phyloP scores from a whole-genome alignment of 2,329 filamentous ascomycete genomes.

The Rhexocercosporidium sp. region DNA sequence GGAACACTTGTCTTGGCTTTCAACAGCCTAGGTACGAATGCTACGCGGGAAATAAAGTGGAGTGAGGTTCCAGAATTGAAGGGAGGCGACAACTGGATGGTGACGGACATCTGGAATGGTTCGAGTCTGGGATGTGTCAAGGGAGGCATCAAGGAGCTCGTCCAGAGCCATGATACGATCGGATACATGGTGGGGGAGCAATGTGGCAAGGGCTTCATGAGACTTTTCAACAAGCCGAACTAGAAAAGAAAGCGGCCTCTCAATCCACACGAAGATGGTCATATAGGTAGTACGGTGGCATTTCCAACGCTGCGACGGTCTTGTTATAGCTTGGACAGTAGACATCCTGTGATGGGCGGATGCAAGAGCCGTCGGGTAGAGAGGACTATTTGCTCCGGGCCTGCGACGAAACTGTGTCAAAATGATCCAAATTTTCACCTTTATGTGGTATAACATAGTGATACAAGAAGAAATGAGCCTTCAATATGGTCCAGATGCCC shows the following conservation, averaged over 20 bases:
- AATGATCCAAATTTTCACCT: background rate
- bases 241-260: background rate
- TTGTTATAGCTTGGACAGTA: background rate
- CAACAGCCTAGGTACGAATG: slow-evolving; percentile 47
- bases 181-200: slow-evolving; percentile 35
- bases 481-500: background rate
- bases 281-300: background rate
- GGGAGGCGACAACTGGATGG: slow-evolving; percentile 42
- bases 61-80: slow-evolving; percentile 50
- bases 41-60: slow-evolving; percentile 47
- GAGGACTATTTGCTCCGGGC: background rate
- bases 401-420: too few species aligned
- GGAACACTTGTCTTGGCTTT: slow-evolving; percentile 54
- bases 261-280: background rate
- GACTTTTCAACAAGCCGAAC: background rate
- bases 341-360: too few species aligned
- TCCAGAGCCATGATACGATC: slow-evolving; percentile 46
- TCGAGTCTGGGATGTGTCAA: slow-evolving; percentile 46
- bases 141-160: slow-evolving; percentile 37
- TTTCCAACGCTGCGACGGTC: background rate
- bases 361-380: too few species aligned
- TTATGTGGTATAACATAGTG: too few species aligned
- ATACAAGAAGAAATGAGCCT: too few species aligned
- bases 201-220: slow-evolving; percentile 27
- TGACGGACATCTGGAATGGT: slow-evolving; percentile 54